A percentile compares a stretch with the other conserved stretches of the same genome.
Evolutionary conservation across 1,284 basidiomycete species (phyloP).

Genomic region (Ceratobasidium sp.): DNA sequence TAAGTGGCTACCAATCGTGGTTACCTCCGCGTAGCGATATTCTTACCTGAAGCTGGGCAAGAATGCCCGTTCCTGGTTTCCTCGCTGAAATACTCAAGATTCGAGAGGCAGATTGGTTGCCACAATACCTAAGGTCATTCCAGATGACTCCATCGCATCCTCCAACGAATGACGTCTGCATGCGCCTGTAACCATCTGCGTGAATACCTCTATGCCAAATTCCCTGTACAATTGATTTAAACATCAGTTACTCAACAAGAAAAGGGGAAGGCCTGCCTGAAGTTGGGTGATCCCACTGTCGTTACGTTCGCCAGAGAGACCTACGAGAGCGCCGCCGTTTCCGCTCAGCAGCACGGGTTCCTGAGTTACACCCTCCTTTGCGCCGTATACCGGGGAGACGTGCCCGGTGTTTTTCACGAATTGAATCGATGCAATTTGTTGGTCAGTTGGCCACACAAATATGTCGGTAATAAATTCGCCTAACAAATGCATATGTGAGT

Average conservation of each 20-base stretch:
- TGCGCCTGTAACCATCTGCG: neutral
- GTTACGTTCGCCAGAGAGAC: neutral
- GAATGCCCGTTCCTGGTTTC: neutral
- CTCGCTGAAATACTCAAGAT: neutral
- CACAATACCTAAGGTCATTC: neutral
- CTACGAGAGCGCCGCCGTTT: neutral
- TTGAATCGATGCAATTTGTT: neutral
- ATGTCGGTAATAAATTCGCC: conserved; percentile 14
- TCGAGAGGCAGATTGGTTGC: neutral
- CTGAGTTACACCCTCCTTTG: neutral
- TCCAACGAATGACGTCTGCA: neutral
- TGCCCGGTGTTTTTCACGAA: neutral
- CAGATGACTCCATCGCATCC: neutral
- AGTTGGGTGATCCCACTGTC: neutral
- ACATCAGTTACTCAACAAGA: neutral
- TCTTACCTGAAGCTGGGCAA: neutral
- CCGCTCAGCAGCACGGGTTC: neutral
- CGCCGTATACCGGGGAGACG: neutral
- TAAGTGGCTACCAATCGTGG: too few relatives aligned
- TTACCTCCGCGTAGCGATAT: neutral
- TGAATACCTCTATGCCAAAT: neutral
- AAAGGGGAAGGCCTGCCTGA: neutral
- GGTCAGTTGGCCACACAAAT: neutral
- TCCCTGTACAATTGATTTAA: neutral
- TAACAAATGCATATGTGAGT: neutral